These are phyloP conservation scores for Saussurea involucrata DNA, from an alignment of 129 eudicot genomes.

Conservation along the genomic window DNA sequence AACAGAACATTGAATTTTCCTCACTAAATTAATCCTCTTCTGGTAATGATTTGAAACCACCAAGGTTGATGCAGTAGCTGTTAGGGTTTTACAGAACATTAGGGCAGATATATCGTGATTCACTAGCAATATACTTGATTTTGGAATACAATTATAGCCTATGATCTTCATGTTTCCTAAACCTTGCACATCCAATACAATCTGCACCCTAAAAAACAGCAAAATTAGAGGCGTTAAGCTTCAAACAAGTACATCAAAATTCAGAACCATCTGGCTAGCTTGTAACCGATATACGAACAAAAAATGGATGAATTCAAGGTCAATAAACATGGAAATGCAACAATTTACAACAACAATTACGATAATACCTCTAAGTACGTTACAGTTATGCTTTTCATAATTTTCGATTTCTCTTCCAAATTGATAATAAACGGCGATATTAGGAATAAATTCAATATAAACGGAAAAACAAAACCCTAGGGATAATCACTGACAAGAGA, in stretches of 20 bases:
- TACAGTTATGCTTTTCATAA: neutral
- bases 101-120: conserved; percentile 51
- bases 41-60: conserved; percentile 30
- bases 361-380: neutral
- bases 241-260: neutral
- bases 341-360: neutral
- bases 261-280: neutral
- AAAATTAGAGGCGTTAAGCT: conserved; percentile 9
- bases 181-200: conserved; percentile 20
- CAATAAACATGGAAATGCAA: conserved; percentile 14
- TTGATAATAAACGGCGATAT: neutral
- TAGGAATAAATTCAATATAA: neutral
- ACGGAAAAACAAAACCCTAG: neutral
- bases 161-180: conserved; percentile 56
- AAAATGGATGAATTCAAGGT: neutral
- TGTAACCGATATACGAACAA: neutral
- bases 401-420: neutral
- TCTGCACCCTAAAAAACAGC: conserved; percentile 32
- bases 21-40: conserved; percentile 36
- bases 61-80: conserved; percentile 23
- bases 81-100: conserved; percentile 34
- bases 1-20: conserved; percentile 52
- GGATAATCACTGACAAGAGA: neutral
- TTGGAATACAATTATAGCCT: conserved; percentile 39
- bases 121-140: conserved; percentile 53